These are phyloP conservation scores for Aureobasidium sp. DNA, from an alignment of 2,329 filamentous ascomycete genomes.

Conservation along the genomic window DNA sequence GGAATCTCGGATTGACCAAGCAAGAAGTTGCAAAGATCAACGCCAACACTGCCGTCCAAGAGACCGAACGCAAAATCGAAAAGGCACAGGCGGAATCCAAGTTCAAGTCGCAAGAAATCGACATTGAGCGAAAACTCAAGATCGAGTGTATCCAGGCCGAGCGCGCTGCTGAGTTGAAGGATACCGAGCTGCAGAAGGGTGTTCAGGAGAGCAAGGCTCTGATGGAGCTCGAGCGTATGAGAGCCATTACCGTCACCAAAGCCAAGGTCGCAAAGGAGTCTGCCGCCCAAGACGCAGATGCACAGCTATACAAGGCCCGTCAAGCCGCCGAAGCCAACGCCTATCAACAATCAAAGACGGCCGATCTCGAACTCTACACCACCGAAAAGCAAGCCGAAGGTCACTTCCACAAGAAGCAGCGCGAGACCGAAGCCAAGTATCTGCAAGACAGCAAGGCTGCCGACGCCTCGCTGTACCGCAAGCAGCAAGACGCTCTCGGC, in stretches of 20 bases:
- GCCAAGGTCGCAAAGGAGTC: slow-evolving; percentile 63
- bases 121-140: slow-evolving; percentile 65
- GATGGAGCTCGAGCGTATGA: slow-evolving; percentile 72
- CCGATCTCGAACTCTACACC: slow-evolving; percentile 49
- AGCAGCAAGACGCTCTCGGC: slow-evolving; percentile 36
- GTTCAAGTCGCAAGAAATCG: slow-evolving; percentile 64
- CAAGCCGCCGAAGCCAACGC: slow-evolving; percentile 40
- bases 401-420: slow-evolving; percentile 48
- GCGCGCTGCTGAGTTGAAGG: slow-evolving; percentile 65
- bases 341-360: slow-evolving; percentile 55
- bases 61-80: slow-evolving; percentile 77
- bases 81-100: slow-evolving; percentile 71
- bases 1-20: slow-evolving; percentile 72
- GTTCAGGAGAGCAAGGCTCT: slow-evolving; percentile 71
- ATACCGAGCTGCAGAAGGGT: slow-evolving; percentile 71
- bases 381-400: slow-evolving; percentile 45
- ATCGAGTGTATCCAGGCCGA: slow-evolving; percentile 68
- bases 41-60: slow-evolving; percentile 74
- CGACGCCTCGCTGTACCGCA: slow-evolving; percentile 43
- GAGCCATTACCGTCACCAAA: slow-evolving; percentile 71
- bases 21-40: slow-evolving; percentile 84
- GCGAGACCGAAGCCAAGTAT: slow-evolving; percentile 32
- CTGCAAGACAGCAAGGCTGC: slow-evolving; percentile 32
- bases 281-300: slow-evolving; percentile 61
- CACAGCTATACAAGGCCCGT: slow-evolving; percentile 43